Conservation (phyloP, 106 monocot genomes). For the Phalaenopsis equestris region DNA sequence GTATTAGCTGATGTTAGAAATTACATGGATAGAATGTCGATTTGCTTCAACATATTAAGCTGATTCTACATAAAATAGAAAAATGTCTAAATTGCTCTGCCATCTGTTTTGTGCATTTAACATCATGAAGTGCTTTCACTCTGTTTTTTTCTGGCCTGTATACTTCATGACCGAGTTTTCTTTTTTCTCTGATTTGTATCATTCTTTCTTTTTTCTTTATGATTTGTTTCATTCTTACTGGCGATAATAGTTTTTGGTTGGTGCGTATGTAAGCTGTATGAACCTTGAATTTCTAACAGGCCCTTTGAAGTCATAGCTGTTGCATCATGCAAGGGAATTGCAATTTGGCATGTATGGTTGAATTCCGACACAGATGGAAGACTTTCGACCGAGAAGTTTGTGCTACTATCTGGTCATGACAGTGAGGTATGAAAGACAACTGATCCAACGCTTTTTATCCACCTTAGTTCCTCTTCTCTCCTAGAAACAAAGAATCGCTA, state of each 20-base stretch:
- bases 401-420: conserved; percentile 75
- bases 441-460: not conserved
- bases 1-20: no score
- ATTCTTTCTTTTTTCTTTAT: not conserved
- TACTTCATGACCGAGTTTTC: no score
- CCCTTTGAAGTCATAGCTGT: conserved; percentile 84
- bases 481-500: not conserved
- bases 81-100: not conserved
- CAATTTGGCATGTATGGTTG: conserved; percentile 81
- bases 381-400: conserved; percentile 62
- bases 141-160: not conserved
- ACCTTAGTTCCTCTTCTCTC: not conserved
- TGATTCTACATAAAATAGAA: not conserved
- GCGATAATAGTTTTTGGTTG: not conserved
- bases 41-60: not conserved
- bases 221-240: not conserved
- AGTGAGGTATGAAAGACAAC: conserved; percentile 49
- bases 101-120: not conserved
- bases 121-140: not conserved
- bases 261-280: not conserved
- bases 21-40: no score
- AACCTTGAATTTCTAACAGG: conserved; percentile 28
- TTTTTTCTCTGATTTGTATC: no score
- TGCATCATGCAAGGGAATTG: conserved; percentile 82
- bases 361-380: conserved; percentile 49